Evolutionary conservation across 371 early-diverging fungal species (phyloP).

Genomic region (Mortierella sp.): DNA sequence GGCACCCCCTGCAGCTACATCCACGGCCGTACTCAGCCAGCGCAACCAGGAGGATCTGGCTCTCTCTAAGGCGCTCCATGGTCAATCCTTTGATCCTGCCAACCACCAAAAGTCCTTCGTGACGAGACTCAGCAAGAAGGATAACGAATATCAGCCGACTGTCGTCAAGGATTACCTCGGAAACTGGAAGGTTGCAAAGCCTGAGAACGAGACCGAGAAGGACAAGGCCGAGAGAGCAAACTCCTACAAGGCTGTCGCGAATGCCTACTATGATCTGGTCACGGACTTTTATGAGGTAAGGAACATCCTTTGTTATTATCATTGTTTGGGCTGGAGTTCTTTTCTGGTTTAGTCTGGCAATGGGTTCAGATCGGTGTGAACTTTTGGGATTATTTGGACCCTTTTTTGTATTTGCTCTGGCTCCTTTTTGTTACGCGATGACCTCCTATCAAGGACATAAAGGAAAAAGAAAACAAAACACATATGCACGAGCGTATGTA

Average conservation of each 20-base stretch:
- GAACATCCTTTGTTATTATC: too few species aligned
- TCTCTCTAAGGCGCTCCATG: constrained; percentile 30
- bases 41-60: constrained; percentile 34
- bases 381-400: too few species aligned
- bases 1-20: constrained; percentile 10
- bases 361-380: too few species aligned
- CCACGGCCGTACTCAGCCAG: constrained; percentile 16
- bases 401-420: too few species aligned
- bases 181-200: constrained; percentile 66
- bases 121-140: constrained; percentile 57
- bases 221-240: constrained; percentile 59
- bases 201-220: constrained; percentile 43
- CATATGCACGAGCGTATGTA: too few species aligned
- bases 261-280: constrained; percentile 84
- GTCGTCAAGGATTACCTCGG: constrained; percentile 70
- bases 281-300: constrained; percentile 87
- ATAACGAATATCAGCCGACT: constrained; percentile 62
- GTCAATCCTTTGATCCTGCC: constrained; percentile 13
- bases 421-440: too few species aligned
- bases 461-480: too few species aligned
- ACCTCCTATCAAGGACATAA: too few species aligned
- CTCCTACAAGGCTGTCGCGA: constrained; percentile 78
- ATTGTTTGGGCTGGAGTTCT: constrained; percentile 1
- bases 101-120: constrained; percentile 31
- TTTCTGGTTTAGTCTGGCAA: background rate